Percentiles rank a stretch among this genome's conserved stretches.
These are phyloP conservation scores for Phoma herbarum DNA, from an alignment of 2,329 filamentous ascomycete species.

Conservation along the genomic window DNA sequence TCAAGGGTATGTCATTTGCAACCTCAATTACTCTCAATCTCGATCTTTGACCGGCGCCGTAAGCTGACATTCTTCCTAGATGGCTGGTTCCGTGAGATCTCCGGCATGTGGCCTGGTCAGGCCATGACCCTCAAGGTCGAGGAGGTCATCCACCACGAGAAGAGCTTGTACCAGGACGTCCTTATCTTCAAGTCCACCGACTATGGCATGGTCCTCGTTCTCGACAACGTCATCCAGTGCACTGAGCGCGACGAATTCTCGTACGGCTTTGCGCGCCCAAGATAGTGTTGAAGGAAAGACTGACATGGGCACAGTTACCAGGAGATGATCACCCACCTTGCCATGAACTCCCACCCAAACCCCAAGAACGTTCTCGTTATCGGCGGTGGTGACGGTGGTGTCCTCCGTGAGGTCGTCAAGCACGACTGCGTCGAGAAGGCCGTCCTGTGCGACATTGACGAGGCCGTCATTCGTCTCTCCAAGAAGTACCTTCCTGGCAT, in stretches of 20 bases:
- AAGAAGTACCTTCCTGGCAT: slow-evolving; percentile 97
- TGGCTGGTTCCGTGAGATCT: slow-evolving; percentile 99
- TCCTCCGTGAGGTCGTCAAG: slow-evolving; percentile 98
- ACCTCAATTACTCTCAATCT: background rate
- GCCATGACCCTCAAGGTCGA: slow-evolving; percentile 93
- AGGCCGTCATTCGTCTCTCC: slow-evolving; percentile 97
- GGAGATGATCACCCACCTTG: slow-evolving; percentile 99
- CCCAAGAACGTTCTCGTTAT: slow-evolving; percentile 99
- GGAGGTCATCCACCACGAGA: slow-evolving; percentile 98
- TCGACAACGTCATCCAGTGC: slow-evolving; percentile 99
- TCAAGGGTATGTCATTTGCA: slow-evolving; percentile 66
- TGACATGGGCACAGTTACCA: slow-evolving; percentile 71
- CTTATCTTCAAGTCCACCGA: slow-evolving; percentile 98
- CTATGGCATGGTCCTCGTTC: slow-evolving; percentile 93
- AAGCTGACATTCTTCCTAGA: slow-evolving; percentile 64
- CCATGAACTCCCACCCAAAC: slow-evolving; percentile 97
- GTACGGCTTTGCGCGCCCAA: slow-evolving; percentile 52
- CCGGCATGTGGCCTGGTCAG: slow-evolving; percentile 98
- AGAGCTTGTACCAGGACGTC: slow-evolving; percentile 98
- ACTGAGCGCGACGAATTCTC: slow-evolving; percentile 99
- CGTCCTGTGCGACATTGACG: slow-evolving; percentile 97
- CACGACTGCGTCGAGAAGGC: slow-evolving; percentile 97
- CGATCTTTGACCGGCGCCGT: background rate
- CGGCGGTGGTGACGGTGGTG: slow-evolving; percentile 95
- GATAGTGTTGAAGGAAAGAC: slow-evolving; percentile 2